A percentile compares a stretch with the other conserved stretches of the same genome.
phyloP scores from a whole-genome alignment of 305 asterid genomes.

The Solanum hybrid region DNA sequence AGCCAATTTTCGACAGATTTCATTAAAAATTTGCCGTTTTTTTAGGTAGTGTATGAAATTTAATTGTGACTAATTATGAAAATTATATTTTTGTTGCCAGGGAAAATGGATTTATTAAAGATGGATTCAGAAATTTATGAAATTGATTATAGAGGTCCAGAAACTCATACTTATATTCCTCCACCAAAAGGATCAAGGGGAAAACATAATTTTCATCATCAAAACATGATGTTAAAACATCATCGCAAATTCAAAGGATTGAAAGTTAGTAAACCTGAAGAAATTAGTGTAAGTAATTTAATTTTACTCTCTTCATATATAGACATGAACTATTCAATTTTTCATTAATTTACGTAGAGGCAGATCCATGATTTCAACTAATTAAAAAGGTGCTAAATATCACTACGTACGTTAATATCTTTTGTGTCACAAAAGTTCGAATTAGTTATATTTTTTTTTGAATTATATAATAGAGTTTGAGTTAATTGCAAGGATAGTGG shows the following conservation, averaged over 20 bases:
- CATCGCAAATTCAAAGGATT: constrained; percentile 18
- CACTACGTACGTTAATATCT: not conserved
- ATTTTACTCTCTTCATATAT: not conserved
- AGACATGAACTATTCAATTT: too few relatives aligned
- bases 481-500: too few relatives aligned
- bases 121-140: constrained; percentile 33
- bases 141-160: constrained; percentile 59
- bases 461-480: not conserved
- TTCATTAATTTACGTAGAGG: not conserved
- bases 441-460: not conserved
- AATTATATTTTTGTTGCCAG: not conserved
- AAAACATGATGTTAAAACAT: not conserved
- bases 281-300: not conserved
- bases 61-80: not conserved
- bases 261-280: constrained; percentile 5
- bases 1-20: not conserved
- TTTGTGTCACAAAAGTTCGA: not conserved
- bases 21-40: not conserved
- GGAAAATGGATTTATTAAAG: not conserved
- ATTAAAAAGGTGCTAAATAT: not conserved
- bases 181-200: constrained; percentile 39
- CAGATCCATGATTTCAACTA: not conserved
- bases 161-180: constrained; percentile 42
- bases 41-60: not conserved
- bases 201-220: constrained; percentile 9